Conservation (phyloP, 768 basidiomycete genomes). For the Boletus reticuloceps region DNA sequence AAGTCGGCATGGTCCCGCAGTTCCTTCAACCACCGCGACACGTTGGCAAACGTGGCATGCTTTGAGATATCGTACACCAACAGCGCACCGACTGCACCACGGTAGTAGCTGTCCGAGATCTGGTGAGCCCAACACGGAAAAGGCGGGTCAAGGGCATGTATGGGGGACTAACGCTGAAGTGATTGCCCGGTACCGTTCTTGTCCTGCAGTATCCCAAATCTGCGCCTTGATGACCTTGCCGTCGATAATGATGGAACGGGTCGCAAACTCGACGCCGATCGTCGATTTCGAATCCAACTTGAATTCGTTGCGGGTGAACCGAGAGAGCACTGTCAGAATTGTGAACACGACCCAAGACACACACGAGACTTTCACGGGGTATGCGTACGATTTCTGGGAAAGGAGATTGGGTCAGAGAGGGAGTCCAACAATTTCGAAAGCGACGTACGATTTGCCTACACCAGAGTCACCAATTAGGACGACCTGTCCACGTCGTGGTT, state of each 20-base stretch:
- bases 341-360: constrained; percentile 1
- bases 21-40: constrained; percentile 96
- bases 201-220: constrained; percentile 99
- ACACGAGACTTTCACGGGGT: background rate
- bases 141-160: background rate
- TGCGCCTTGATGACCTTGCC: constrained; percentile 97
- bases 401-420: constrained; percentile 1
- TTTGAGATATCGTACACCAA: constrained; percentile 95
- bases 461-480: constrained; percentile 99
- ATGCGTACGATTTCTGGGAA: constrained; percentile 34
- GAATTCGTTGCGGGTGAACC: constrained; percentile 99
- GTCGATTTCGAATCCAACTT: constrained; percentile 99
- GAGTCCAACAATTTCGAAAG: background rate
- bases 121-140: background rate
- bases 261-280: constrained; percentile 98
- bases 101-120: constrained; percentile 73
- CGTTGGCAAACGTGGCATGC: constrained; percentile 91
- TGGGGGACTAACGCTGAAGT: constrained; percentile 76
- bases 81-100: constrained; percentile 91
- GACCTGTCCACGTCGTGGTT: constrained; percentile 53
- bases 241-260: constrained; percentile 93
- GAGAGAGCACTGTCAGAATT: constrained; percentile 78
- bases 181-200: constrained; percentile 97
- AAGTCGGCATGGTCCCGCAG: constrained; percentile 92
- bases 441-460: constrained; percentile 97